A percentile compares a stretch with the other conserved stretches of the same genome.
phyloP scores from a whole-genome alignment of 1,284 basidiomycete genomes.

The Takashimella koratensis region DNA sequence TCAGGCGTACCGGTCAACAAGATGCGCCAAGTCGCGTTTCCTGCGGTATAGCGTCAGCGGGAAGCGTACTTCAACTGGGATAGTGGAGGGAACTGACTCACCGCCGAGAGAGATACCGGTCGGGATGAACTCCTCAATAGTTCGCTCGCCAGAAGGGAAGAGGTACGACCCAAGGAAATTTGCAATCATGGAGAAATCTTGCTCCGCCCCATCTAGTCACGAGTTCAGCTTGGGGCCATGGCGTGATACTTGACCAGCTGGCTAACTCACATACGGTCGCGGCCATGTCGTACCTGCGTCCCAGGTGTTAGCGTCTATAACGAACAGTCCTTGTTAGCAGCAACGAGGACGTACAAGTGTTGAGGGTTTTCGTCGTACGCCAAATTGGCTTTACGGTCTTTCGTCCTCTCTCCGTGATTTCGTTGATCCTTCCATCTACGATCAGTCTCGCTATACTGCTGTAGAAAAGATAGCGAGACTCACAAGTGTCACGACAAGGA shows the following conservation, averaged over 20 bases:
- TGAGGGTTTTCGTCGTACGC: conserved; percentile 61
- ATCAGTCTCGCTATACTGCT: neutral
- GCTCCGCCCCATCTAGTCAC: conserved; percentile 63
- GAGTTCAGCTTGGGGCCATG: too few relatives aligned
- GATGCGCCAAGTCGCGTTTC: conserved; percentile 54
- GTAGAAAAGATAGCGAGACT: conserved; percentile 2
- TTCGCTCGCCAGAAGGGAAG: conserved; percentile 65
- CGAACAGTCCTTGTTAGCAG: too few relatives aligned
- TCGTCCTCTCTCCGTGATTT: conserved; percentile 65
- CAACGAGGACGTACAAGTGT: conserved; percentile 51
- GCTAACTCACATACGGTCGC: conserved; percentile 56
- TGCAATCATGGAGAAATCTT: conserved; percentile 74
- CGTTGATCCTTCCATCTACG: conserved; percentile 61
- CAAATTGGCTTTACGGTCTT: conserved; percentile 57
- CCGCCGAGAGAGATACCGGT: conserved; percentile 55
- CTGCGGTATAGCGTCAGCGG: too few relatives aligned
- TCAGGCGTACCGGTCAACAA: conserved; percentile 44
- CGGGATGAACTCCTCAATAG: conserved; percentile 63
- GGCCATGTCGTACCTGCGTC: conserved; percentile 74
- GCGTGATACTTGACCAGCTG: too few relatives aligned
- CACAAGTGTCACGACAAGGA: conserved; percentile 46
- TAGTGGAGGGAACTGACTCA: too few relatives aligned
- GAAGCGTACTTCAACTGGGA: too few relatives aligned
- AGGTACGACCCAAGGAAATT: conserved; percentile 74
- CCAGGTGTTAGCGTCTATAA: conserved; percentile 5